A percentile compares a stretch with the other conserved stretches of the same genome.
phyloP scores from a whole-genome alignment of 2,329 filamentous ascomycete genomes.

The Davidsoniella virescens region DNA sequence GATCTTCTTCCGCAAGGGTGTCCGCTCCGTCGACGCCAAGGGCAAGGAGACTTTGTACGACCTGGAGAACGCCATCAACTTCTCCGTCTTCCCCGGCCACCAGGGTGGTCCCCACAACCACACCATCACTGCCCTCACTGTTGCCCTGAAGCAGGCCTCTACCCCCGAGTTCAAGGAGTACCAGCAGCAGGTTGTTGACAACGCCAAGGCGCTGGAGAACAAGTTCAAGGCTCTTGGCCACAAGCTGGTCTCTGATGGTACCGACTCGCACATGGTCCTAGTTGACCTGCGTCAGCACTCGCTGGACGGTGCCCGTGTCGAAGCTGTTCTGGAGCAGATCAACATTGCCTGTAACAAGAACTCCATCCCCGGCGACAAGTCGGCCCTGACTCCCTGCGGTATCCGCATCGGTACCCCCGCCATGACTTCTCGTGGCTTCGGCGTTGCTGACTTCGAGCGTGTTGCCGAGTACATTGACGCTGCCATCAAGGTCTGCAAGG shows the following conservation, averaged over 20 bases:
- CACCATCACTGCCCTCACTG: slow-evolving; percentile 92
- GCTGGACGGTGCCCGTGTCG: slow-evolving; percentile 86
- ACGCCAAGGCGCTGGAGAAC: slow-evolving; percentile 79
- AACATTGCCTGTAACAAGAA: slow-evolving; percentile 99
- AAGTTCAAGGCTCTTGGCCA: slow-evolving; percentile 78
- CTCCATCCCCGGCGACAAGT: slow-evolving; percentile 93
- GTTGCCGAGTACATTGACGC: slow-evolving; percentile 82
- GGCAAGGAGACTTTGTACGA: slow-evolving; percentile 85
- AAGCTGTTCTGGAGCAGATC: slow-evolving; percentile 91
- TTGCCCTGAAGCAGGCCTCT: slow-evolving; percentile 87
- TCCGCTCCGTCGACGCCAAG: slow-evolving; percentile 80
- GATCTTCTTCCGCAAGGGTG: slow-evolving; percentile 99
- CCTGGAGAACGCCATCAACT: slow-evolving; percentile 91
- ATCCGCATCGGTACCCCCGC: slow-evolving; percentile 93
- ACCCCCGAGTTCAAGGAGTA: slow-evolving; percentile 84
- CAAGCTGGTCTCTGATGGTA: slow-evolving; percentile 88
- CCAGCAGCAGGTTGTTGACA: slow-evolving; percentile 80
- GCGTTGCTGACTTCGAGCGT: slow-evolving; percentile 77
- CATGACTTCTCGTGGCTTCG: slow-evolving; percentile 93
- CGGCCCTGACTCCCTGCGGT: slow-evolving; percentile 82
- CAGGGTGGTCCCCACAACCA: slow-evolving; percentile 99
- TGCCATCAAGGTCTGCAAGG: slow-evolving; percentile 77
- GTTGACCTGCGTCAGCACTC: slow-evolving; percentile 76
- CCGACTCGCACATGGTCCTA: slow-evolving; percentile 94
- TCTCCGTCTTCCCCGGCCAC: slow-evolving; percentile 97